Percentiles rank a stretch among this genome's conserved stretches.
phyloP scores from a whole-genome alignment of 176 grass and related monocot species.

The Juncus inflexus region DNA sequence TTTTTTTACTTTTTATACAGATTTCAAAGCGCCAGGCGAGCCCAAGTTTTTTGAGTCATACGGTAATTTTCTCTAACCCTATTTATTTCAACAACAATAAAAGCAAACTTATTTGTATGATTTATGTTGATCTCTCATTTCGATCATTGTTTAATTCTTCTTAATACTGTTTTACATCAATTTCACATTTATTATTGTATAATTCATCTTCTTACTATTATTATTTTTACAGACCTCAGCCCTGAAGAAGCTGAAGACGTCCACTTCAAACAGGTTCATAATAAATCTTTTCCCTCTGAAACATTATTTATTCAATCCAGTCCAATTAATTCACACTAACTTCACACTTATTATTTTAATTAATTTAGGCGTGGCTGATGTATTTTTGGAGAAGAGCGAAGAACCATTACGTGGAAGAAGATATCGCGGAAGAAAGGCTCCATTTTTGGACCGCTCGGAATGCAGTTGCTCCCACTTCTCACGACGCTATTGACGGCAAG shows the following conservation, averaged over 20 bases:
- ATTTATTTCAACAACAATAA: no score
- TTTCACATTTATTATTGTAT: not conserved
- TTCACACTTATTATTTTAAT: no score
- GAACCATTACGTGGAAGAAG: slow-evolving; percentile 86
- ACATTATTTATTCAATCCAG: no score
- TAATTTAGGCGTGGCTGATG: slow-evolving; percentile 86
- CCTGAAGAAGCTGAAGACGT: slow-evolving; percentile 89
- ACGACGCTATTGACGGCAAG: slow-evolving; percentile 92
- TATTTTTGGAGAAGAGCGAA: slow-evolving; percentile 97
- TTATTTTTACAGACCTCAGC: slow-evolving; percentile 74
- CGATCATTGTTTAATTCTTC: no score
- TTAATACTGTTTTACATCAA: no score
- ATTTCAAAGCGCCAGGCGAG: slow-evolving; percentile 95
- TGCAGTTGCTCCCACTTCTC: slow-evolving; percentile 66
- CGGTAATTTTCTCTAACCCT: slow-evolving; percentile 41
- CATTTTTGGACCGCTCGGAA: slow-evolving; percentile 90
- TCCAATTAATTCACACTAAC: no score
- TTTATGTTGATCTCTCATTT: no score
- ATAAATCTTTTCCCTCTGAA: no score
- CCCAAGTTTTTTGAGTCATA: slow-evolving; percentile 93
- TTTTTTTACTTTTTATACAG: slow-evolving; percentile 41
- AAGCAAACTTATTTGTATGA: no score
- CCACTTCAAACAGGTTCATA: slow-evolving; percentile 95
- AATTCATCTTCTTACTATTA: slow-evolving; percentile 16
- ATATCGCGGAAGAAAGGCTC: slow-evolving; percentile 89